Conservation (phyloP, 805 yeast genomes). For the Suhomyces xylopsoci region DNA sequence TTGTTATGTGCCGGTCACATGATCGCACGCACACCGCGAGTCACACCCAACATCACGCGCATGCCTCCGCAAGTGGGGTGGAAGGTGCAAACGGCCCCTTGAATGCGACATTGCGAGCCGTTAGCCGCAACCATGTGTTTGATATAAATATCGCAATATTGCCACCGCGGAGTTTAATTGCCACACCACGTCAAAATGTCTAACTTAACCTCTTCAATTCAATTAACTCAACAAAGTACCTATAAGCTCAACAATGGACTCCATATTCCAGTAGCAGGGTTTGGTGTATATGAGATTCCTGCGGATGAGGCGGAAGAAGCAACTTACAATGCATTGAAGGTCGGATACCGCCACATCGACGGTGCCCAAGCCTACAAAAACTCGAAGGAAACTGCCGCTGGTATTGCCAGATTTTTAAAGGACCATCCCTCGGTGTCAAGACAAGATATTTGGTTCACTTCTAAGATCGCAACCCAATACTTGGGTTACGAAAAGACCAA, state of each 20-base stretch:
- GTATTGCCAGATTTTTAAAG: slow-evolving; percentile 50
- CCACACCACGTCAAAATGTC: slow-evolving; percentile 27
- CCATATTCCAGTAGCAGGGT: slow-evolving; percentile 53
- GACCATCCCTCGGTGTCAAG: slow-evolving; percentile 37
- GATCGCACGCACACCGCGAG: background rate
- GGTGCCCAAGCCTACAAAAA: slow-evolving; percentile 67
- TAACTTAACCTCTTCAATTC: slow-evolving; percentile 32
- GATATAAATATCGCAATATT: background rate
- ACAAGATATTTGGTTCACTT: slow-evolving; percentile 36
- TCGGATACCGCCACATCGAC: slow-evolving; percentile 75
- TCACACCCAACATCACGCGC: background rate
- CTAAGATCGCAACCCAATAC: slow-evolving; percentile 27
- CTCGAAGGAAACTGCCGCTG: slow-evolving; percentile 59
- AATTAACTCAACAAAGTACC: slow-evolving; percentile 30
- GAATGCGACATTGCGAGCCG: background rate
- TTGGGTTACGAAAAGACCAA: slow-evolving; percentile 38
- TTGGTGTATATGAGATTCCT: slow-evolving; percentile 52
- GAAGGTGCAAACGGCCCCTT: background rate
- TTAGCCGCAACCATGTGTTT: background rate
- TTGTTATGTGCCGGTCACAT: background rate
- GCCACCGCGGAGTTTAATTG: background rate
- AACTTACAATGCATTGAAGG: slow-evolving; percentile 54
- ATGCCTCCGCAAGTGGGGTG: background rate
- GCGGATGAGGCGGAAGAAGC: slow-evolving; percentile 35
- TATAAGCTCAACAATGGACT: slow-evolving; percentile 54